Percentiles rank a stretch among this genome's conserved stretches.
Evolutionary conservation across 805 yeast genomes (phyloP).

Genomic region (Wickerhamomyces kurtzmanii): DNA sequence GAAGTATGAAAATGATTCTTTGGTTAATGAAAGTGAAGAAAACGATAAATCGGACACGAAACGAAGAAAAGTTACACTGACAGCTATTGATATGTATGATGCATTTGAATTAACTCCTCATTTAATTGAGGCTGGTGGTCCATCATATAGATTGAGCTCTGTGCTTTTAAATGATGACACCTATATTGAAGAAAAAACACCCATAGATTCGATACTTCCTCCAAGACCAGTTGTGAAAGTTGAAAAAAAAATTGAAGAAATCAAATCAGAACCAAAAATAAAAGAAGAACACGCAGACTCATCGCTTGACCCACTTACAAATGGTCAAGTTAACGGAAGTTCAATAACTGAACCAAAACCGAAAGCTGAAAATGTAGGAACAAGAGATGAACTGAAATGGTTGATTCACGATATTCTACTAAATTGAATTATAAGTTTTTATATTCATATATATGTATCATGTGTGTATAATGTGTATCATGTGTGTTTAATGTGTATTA

Average conservation of each 20-base stretch:
- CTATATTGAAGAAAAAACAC: conserved; percentile 13
- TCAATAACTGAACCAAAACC: background rate
- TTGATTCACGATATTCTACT: conserved; percentile 48
- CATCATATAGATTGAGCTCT: conserved; percentile 38
- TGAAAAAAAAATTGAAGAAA: background rate
- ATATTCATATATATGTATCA: no score
- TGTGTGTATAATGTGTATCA: no score
- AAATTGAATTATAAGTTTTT: no score
- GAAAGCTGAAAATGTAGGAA: conserved; percentile 31
- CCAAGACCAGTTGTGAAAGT: conserved; percentile 6
- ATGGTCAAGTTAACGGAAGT: conserved; percentile 2
- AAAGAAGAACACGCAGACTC: background rate
- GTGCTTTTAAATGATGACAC: conserved; percentile 45
- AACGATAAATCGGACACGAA: conserved; percentile 3
- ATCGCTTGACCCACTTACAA: background rate
- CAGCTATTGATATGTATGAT: conserved; percentile 59
- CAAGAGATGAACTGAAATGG: conserved; percentile 64
- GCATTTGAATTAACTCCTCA: conserved; percentile 58
- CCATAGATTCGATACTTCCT: conserved; percentile 10
- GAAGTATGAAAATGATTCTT: conserved; percentile 24
- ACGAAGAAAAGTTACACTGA: conserved; percentile 30
- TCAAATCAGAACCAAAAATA: background rate
- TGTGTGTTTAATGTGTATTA: no score
- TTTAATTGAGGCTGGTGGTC: conserved; percentile 58
- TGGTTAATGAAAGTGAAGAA: conserved; percentile 1